A percentile compares a stretch with the other conserved stretches of the same genome.
These are phyloP conservation scores for Aspergillus homomorphus DNA, from an alignment of 495 filamentous ascomycete genomes.

Conservation along the genomic window DNA sequence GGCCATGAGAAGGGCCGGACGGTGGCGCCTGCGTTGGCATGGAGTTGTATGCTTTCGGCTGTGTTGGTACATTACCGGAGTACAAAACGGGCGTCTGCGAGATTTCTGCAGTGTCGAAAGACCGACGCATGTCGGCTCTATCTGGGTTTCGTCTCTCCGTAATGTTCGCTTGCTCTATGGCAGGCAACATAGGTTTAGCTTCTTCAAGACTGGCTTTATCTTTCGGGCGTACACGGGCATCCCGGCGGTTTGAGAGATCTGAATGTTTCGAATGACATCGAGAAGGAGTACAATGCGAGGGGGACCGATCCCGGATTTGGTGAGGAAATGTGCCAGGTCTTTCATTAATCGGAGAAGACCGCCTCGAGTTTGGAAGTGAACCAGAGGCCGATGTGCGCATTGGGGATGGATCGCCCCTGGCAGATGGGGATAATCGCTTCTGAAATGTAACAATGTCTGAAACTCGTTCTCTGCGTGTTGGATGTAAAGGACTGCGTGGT, in stretches of 20 bases:
- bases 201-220: conserved; percentile 5
- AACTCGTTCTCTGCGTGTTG: conserved; percentile 19
- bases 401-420: conserved; percentile 22
- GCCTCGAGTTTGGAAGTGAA: conserved; percentile 40
- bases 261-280: conserved; percentile 9
- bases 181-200: conserved; percentile 7
- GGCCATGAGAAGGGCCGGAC: conserved; percentile 45
- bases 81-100: conserved; percentile 13
- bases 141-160: conserved; percentile 13
- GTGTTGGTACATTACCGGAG: conserved; percentile 27
- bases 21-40: conserved; percentile 41
- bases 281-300: conserved; percentile 13
- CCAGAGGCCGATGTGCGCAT: conserved; percentile 29
- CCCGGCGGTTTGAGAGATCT: conserved; percentile 3
- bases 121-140: background rate
- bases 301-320: conserved; percentile 28
- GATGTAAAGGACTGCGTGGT: conserved; percentile 27
- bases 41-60: conserved; percentile 35
- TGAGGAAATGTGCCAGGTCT: conserved; percentile 17
- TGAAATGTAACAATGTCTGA: conserved; percentile 6
- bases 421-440: conserved; percentile 30
- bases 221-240: conserved; percentile 8
- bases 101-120: conserved; percentile 8
- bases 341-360: conserved; percentile 37
- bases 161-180: background rate